Evolutionary conservation across 2,329 filamentous ascomycete genomes (phyloP).

Genomic region (Arthrocladium fulminans): DNA sequence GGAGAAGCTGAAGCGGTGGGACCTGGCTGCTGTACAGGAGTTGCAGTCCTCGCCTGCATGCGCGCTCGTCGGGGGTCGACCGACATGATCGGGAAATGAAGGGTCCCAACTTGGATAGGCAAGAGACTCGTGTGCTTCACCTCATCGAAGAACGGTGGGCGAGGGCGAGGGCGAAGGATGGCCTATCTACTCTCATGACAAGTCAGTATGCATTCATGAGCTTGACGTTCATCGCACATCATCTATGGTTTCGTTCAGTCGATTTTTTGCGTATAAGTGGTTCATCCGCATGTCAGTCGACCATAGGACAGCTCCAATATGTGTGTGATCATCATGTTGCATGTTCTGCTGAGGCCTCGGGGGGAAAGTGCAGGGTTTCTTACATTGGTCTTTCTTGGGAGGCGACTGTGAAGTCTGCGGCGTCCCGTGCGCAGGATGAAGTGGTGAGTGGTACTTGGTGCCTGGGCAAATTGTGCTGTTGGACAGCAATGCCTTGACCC

Average conservation of each 20-base stretch:
- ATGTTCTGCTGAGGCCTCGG: background rate
- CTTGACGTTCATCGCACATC: background rate
- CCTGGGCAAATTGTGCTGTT: too few species aligned
- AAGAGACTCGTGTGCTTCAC: too few species aligned
- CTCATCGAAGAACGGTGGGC: too few species aligned
- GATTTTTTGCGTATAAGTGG: background rate
- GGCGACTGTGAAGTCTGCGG: background rate
- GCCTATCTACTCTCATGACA: background rate
- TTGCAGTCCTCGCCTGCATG: slow-evolving; percentile 34
- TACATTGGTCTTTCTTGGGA: background rate
- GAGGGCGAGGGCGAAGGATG: too few species aligned
- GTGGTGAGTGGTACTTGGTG: too few species aligned
- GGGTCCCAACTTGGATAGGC: slow-evolving; percentile 9
- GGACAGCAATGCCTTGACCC: background rate
- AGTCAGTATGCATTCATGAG: background rate
- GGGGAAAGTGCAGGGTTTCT: background rate
- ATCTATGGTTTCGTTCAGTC: background rate
- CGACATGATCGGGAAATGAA: slow-evolving; percentile 30
- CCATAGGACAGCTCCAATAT: slow-evolving; percentile 29
- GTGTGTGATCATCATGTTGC: slow-evolving; percentile 23
- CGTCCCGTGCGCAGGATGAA: background rate
- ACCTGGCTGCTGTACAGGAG: slow-evolving; percentile 32
- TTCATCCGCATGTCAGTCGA: slow-evolving; percentile 21
- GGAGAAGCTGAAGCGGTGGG: slow-evolving; percentile 18
- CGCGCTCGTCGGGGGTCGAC: slow-evolving; percentile 45